Evolutionary conservation across 768 basidiomycete genomes (phyloP), one percentile per base, ranked within the genome.

Genomic region (Xerocomellus intermedius): DNA sequence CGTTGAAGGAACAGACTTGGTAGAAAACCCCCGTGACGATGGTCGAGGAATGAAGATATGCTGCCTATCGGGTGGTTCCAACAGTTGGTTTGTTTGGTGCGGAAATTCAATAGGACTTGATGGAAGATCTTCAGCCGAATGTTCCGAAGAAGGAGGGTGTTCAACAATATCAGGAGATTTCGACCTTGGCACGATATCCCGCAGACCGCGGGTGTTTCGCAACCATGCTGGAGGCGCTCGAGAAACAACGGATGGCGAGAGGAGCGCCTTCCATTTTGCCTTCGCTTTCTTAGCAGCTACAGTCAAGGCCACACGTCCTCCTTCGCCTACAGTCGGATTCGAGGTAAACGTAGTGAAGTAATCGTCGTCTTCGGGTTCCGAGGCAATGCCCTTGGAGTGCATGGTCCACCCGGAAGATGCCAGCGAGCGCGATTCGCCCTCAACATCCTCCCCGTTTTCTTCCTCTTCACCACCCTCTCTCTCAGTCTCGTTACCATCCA

Each of bases 201-300:
- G 42, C 10, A 47, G 5, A 52, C 58, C 62, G 36, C 63, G 60
- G 60, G 66, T 68, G 52, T 66, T 54, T 58, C 61, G 68, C 38
- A 70, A 47, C 71, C 71, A 71, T 37, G 53, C 42, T 37, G 73
- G 69, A 37, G 63, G 69, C 4, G 64, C 58, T 22, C 71, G 73
- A 7, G 78, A 50, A n/a, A 55, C 42, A 32, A 42, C 45, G 5
- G 69, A 36, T 7, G 76, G 70, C 5, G 77, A 75, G 22, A 82
- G 62, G 24, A 85, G 58, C 1, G 79, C 57, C 22, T 82, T 64
- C 79, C 81, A 84, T 64, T 79, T 82, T 38, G 75, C 67, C 61
- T 84, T 85, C 28, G 80, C 83, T 59, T 79, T 82, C 47, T 78
- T 75, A 8, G 78, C 81, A n/a, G 77, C 77, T 19, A 69, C 50